phyloP scores from a whole-genome alignment of 305 asterid species.

The Ajuga reptans region DNA sequence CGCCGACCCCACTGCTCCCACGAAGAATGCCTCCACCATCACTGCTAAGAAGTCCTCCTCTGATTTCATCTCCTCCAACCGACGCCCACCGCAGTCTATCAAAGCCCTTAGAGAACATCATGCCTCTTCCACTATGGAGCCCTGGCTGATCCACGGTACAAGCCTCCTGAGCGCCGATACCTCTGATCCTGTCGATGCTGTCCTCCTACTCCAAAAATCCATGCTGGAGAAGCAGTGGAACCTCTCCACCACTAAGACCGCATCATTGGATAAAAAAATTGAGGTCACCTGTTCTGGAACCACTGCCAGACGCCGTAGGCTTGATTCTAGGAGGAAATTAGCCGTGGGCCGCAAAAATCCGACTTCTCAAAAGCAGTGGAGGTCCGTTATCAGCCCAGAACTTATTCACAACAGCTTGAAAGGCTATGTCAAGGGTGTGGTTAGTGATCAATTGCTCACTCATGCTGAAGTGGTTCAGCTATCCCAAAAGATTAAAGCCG shows the following conservation, averaged over 20 bases:
- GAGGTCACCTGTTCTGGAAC: conserved; percentile 51
- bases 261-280: neutral
- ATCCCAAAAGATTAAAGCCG: conserved; percentile 58
- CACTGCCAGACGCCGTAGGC: conserved; percentile 67
- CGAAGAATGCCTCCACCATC: conserved; percentile 33
- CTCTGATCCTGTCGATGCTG: conserved; percentile 49
- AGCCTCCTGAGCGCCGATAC: conserved; percentile 24
- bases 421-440: conserved; percentile 64
- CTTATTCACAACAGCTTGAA: conserved; percentile 51
- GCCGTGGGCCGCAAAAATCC: conserved; percentile 22
- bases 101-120: conserved; percentile 47
- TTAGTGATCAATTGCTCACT: conserved; percentile 61
- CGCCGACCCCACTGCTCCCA: conserved; percentile 28
- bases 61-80: conserved; percentile 30
- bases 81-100: conserved; percentile 28
- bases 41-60: conserved; percentile 46
- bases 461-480: conserved; percentile 76
- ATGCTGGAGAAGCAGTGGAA: conserved; percentile 95
- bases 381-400: conserved; percentile 43
- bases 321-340: conserved; percentile 15
- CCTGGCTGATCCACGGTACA: conserved; percentile 30
- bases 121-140: conserved; percentile 26
- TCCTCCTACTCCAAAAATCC: conserved; percentile 78
- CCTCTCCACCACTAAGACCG: conserved; percentile 29
- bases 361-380: conserved; percentile 31